Evolutionary conservation across 345 rosid species (phyloP).

Genomic region (Heritiera littoralis): DNA sequence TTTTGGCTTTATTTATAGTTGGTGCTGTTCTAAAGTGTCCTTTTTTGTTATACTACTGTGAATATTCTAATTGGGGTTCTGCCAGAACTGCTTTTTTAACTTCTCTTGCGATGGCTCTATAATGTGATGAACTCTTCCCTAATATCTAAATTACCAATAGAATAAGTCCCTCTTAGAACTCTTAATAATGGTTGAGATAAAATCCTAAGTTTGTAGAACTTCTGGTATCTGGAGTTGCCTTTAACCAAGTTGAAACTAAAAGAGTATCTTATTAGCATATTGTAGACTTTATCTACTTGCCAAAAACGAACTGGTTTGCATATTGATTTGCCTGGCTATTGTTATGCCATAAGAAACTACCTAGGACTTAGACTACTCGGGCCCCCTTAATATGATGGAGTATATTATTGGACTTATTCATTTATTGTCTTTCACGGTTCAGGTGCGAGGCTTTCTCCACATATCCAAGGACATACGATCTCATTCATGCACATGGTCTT

Average conservation of each 20-base stretch:
- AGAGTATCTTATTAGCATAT: background rate
- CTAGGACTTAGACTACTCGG: background rate
- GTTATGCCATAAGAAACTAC: background rate
- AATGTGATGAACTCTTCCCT: background rate
- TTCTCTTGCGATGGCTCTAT: background rate
- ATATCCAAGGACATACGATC: slow-evolving; percentile 97
- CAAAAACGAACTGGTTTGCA: background rate
- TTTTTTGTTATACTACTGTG: background rate
- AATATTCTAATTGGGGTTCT: background rate
- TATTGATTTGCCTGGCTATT: background rate
- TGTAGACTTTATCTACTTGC: slow-evolving; percentile 6
- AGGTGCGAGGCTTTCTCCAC: slow-evolving; percentile 99
- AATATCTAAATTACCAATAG: background rate
- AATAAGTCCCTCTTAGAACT: background rate
- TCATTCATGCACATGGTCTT: slow-evolving; percentile 82
- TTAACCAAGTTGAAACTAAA: background rate
- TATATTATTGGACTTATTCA: background rate
- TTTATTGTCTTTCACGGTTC: slow-evolving; percentile 23
- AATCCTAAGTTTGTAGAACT: background rate
- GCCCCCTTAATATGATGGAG: background rate
- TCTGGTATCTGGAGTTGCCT: background rate
- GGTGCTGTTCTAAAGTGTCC: background rate
- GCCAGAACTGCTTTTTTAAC: background rate
- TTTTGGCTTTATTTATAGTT: slow-evolving; percentile 4
- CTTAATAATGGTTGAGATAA: background rate